Conservation (phyloP, 225 moss, liverwort and hornwort genomes). For the Anthoceros angustus region DNA sequence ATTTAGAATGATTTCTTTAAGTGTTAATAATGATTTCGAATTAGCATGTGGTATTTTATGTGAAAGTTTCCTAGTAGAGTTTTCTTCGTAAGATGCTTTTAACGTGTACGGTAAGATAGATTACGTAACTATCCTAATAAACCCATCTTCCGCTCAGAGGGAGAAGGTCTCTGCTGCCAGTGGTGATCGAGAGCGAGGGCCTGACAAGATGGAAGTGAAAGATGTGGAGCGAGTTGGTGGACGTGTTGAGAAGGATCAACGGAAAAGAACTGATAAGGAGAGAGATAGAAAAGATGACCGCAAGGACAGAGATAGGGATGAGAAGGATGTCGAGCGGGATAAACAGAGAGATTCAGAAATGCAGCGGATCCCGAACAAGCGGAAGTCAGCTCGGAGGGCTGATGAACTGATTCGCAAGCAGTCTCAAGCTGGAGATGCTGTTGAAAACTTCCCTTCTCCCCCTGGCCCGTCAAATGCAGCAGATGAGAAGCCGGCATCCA, state of each 20-base stretch:
- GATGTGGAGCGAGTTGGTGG: constrained; percentile 23
- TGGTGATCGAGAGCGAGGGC: constrained; percentile 39
- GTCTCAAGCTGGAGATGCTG: constrained; percentile 69
- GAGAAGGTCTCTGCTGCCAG: constrained; percentile 32
- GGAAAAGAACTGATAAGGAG: constrained; percentile 36
- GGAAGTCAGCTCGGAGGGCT: constrained; percentile 76
- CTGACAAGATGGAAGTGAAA: constrained; percentile 39
- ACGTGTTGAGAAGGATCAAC: constrained; percentile 33
- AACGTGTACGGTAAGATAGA: no score
- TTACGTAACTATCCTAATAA: neutral
- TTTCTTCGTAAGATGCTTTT: no score
- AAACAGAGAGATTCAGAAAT: constrained; percentile 55
- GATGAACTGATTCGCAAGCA: constrained; percentile 85
- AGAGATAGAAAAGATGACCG: constrained; percentile 48
- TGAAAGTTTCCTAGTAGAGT: no score
- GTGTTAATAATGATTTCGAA: no score
- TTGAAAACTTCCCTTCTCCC: constrained; percentile 40
- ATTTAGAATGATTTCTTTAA: no score
- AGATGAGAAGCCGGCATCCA: constrained; percentile 47
- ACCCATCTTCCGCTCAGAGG: constrained; percentile 37
- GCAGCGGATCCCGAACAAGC: constrained; percentile 57
- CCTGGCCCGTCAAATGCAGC: constrained; percentile 35
- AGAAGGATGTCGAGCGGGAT: constrained; percentile 21
- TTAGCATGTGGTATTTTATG: no score
- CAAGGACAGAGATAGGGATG: constrained; percentile 31